Percentiles rank a stretch among this genome's conserved stretches.
Evolutionary conservation across 805 yeast genomes (phyloP).

Genomic region (Scheffersomyces ergatensis): DNA sequence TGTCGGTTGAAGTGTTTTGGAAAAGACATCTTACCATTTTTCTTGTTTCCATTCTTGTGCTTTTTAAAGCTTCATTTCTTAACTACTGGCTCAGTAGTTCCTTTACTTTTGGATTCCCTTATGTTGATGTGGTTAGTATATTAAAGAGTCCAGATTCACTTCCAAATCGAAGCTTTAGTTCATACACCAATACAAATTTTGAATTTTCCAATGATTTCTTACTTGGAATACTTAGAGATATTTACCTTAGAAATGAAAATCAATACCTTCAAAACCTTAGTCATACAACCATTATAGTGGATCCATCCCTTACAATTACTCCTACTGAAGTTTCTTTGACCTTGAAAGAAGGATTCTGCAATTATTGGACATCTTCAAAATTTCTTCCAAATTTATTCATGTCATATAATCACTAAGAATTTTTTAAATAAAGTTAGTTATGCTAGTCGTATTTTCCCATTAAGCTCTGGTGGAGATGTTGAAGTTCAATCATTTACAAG

Average conservation of each 20-base stretch:
- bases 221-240: constrained; percentile 8
- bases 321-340: constrained; percentile 2
- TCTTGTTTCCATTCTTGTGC: background rate
- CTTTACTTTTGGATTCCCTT: background rate
- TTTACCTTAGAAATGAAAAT: constrained; percentile 18
- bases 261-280: constrained; percentile 11
- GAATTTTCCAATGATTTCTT: constrained; percentile 1
- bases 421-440: background rate
- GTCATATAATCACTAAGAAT: constrained; percentile 1
- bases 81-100: background rate
- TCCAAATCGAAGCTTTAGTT: background rate
- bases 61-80: background rate
- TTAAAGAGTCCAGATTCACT: background rate
- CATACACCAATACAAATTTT: background rate
- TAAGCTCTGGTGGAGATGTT: background rate
- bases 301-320: constrained; percentile 12
- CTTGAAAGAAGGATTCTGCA: constrained; percentile 10
- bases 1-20: background rate
- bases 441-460: background rate
- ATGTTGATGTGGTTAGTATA: background rate
- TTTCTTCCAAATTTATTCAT: background rate
- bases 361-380: constrained; percentile 3
- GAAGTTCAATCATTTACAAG: constrained; percentile 5
- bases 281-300: constrained; percentile 15
- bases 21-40: background rate